Conservation (phyloP, 768 basidiomycete genomes). For the Galerina sulciceps region DNA sequence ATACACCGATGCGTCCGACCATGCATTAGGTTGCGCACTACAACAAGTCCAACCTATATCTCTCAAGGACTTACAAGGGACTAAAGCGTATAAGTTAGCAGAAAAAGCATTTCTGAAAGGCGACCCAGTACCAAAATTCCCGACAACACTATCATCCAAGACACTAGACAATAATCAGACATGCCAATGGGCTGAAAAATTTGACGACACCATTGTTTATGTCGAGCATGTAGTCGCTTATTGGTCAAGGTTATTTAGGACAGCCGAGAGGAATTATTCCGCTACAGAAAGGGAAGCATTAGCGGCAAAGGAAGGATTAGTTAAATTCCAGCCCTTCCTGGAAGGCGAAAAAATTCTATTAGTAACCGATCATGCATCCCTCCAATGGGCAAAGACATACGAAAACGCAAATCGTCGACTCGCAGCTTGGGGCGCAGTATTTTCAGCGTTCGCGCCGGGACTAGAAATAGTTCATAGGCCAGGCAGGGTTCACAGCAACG, state of each 20-base stretch:
- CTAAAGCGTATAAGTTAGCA: not conserved
- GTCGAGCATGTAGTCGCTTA: constrained; percentile 2
- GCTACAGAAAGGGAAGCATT: constrained; percentile 6
- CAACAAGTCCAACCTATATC: constrained; percentile 11
- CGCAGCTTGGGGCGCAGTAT: not conserved
- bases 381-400: not conserved
- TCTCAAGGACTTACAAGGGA: constrained; percentile 3
- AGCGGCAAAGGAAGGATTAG: not conserved
- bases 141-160: not conserved
- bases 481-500: not conserved
- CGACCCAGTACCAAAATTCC: not conserved
- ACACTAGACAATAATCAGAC: not conserved
- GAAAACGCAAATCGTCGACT: not conserved
- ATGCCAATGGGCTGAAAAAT: not conserved
- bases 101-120: not conserved
- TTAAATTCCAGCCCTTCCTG: not conserved
- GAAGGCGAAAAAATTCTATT: too few species aligned
- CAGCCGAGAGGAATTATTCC: constrained; percentile 1
- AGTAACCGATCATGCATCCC: too few species aligned
- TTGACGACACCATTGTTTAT: not conserved
- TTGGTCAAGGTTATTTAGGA: constrained; percentile 1
- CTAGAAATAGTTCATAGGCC: not conserved
- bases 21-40: not conserved
- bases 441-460: not conserved
- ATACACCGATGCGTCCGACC: too few species aligned